Base-by-base conservation (phyloP, 495 filamentous ascomycete genomes). In the Podospora appendiculata region DNA sequence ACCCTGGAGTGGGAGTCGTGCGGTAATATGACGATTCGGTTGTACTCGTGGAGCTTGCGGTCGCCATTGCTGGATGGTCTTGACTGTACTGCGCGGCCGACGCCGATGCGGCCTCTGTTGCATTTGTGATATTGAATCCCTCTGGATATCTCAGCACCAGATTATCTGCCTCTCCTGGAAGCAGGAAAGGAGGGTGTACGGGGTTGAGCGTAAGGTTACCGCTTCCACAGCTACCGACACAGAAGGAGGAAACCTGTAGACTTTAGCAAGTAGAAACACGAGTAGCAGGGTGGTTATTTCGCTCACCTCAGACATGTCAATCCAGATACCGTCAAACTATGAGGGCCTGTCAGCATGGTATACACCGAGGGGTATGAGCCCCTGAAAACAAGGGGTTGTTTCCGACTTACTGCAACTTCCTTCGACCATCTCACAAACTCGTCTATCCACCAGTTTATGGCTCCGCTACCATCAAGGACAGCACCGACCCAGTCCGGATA, bases 271-370 rank as follows among this genome's bases (percentile, higher is more conserved):
- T 2, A 25, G 2, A 25, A 25, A 2, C 25, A 25, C 2, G 25
- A 25, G 5, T 25, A 25, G 2, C 25, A 25, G 5, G 25, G 25
- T 5, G 2, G 25, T 5, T 25, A 2, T 5, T 2, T 25, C 25
- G 25, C 25, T 25, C 25, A 25, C 25, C 61, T 91, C 88, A 41
- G 84, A 88, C 87, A 90, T 90, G 55, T 91, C 88, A 45, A 93
- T 93, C 90, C 89, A 95, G 39, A 93, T 79, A 6, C 85, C 90
- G 63, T 95, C 90, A 53, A 91, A 90, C 75, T 63, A 58, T 9
- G 3, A 35, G 11, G 36, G 25, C 5, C 25, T 25, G 25, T 25
- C 25, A 25, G 25, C 25, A 25, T 25, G 2, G 25, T 5, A 25
- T 5, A 25, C 5, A 25, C 25, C 25, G 2, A 2, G 25, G 25